A percentile compares a stretch with the other conserved stretches of the same genome.
Evolutionary conservation across 768 basidiomycete genomes (phyloP).

Genomic region (Strobilomyces dryophilus): DNA sequence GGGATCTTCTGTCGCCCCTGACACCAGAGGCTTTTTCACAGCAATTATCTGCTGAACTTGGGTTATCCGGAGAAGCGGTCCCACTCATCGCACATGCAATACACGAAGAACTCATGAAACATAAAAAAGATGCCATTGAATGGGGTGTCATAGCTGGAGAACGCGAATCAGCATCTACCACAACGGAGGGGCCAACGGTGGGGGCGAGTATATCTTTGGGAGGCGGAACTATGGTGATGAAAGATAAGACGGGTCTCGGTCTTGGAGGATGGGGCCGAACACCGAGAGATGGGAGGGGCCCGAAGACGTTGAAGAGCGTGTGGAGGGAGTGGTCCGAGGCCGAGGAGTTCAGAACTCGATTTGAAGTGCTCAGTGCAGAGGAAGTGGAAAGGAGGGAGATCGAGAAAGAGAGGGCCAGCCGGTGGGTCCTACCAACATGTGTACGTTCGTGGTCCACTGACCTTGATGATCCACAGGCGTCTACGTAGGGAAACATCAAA

Average conservation of each 20-base stretch:
- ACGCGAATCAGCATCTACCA: constrained; percentile 27
- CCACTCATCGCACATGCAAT: constrained; percentile 91
- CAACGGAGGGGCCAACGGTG: constrained; percentile 13
- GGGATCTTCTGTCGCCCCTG: constrained; percentile 92
- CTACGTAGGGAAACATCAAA: constrained; percentile 64
- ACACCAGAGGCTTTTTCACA: constrained; percentile 84
- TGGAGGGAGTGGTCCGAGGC: constrained; percentile 96
- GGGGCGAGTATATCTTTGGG: constrained; percentile 10
- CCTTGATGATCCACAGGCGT: constrained; percentile 37
- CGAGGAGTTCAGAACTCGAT: constrained; percentile 83
- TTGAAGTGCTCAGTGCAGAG: constrained; percentile 83
- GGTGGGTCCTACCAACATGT: constrained; percentile 34
- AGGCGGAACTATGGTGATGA: constrained; percentile 52
- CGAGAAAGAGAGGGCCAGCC: constrained; percentile 80
- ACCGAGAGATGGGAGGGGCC: constrained; percentile 75
- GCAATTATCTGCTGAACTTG: constrained; percentile 80
- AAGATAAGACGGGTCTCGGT: constrained; percentile 81
- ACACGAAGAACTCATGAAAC: constrained; percentile 92
- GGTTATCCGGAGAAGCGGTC: constrained; percentile 80
- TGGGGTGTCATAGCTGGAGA: constrained; percentile 81
- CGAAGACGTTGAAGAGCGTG: constrained; percentile 77
- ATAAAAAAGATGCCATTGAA: constrained; percentile 93
- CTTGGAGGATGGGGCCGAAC: constrained; percentile 71
- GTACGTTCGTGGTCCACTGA: constrained; percentile 1
- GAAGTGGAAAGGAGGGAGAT: constrained; percentile 89